Conservation (phyloP, 768 basidiomycete genomes). For the Boletus sp. region DNA sequence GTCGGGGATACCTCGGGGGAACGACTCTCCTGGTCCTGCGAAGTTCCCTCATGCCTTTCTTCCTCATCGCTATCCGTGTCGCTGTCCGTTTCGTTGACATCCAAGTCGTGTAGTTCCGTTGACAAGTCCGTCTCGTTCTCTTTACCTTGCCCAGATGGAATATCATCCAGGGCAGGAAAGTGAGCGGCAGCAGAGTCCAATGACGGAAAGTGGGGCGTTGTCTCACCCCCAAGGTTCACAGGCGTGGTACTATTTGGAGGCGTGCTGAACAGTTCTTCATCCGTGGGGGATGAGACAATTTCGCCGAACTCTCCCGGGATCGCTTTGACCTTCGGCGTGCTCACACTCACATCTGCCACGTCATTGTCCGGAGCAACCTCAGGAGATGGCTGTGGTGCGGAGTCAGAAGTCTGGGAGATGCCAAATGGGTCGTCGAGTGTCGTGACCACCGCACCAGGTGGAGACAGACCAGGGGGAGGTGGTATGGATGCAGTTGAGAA, state of each 20-base stretch:
- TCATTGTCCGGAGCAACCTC: slow-evolving; percentile 23
- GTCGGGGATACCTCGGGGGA: slow-evolving; percentile 11
- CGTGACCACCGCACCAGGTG: slow-evolving; percentile 3
- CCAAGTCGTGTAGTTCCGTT: slow-evolving; percentile 55
- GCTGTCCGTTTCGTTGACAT: slow-evolving; percentile 53
- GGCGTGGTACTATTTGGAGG: slow-evolving; percentile 47
- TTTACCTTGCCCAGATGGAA: slow-evolving; percentile 22
- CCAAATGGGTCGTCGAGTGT: slow-evolving; percentile 51
- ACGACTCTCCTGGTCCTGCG: slow-evolving; percentile 20
- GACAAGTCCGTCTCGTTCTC: slow-evolving; percentile 52
- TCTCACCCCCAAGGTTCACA: slow-evolving; percentile 9
- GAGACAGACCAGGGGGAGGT: slow-evolving; percentile 30
- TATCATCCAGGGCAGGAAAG: slow-evolving; percentile 39
- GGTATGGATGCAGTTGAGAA: slow-evolving; percentile 40
- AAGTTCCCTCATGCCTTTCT: slow-evolving; percentile 32
- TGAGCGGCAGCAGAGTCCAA: slow-evolving; percentile 26
- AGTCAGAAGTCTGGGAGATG: slow-evolving; percentile 35
- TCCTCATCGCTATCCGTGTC: slow-evolving; percentile 47
- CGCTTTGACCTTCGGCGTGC: slow-evolving; percentile 18
- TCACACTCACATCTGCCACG: slow-evolving; percentile 16
- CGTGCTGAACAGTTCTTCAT: slow-evolving; percentile 58
- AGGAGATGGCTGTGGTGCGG: slow-evolving; percentile 4
- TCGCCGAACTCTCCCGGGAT: slow-evolving; percentile 14
- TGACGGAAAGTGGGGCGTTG: slow-evolving; percentile 19
- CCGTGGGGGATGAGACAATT: slow-evolving; percentile 31